phyloP scores from a whole-genome alignment of 164 flowering plant species.

The Sextonia rubra region DNA sequence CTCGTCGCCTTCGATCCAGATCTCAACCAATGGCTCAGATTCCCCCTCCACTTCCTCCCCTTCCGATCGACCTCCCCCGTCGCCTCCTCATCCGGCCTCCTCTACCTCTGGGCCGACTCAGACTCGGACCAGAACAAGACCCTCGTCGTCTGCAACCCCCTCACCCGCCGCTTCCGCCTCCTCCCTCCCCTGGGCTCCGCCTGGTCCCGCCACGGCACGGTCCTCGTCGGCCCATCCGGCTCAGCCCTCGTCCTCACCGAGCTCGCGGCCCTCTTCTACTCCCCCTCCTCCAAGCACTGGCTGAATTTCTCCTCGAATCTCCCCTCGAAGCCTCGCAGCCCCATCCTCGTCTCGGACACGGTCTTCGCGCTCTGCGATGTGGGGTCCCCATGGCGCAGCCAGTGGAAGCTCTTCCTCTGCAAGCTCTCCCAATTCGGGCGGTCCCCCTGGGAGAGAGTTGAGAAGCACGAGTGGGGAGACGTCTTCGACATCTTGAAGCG shows the following conservation, averaged over 20 bases:
- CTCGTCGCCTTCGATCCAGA: slow-evolving; percentile 58
- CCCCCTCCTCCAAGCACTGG: slow-evolving; percentile 41
- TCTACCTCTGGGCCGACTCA: slow-evolving; percentile 66
- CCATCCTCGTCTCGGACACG: slow-evolving; percentile 43
- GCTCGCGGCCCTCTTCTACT: slow-evolving; percentile 62
- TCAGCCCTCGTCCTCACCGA: slow-evolving; percentile 72
- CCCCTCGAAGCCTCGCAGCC: slow-evolving; percentile 86
- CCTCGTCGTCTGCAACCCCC: slow-evolving; percentile 70
- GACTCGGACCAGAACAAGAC: slow-evolving; percentile 33
- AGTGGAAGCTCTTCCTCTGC: slow-evolving; percentile 74
- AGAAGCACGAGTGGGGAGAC: slow-evolving; percentile 83
- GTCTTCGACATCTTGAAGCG: slow-evolving; percentile 83
- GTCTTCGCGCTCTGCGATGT: slow-evolving; percentile 71
- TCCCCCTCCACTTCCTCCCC: slow-evolving; percentile 62
- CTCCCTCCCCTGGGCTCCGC: slow-evolving; percentile 91
- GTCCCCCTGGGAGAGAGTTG: slow-evolving; percentile 56
- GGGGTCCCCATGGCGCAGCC: slow-evolving; percentile 88
- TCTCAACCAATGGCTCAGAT: slow-evolving; percentile 43
- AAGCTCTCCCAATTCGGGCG: slow-evolving; percentile 17
- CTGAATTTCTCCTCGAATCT: slow-evolving; percentile 68
- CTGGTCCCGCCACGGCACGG: slow-evolving; percentile 94
- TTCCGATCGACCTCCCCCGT: slow-evolving; percentile 32
- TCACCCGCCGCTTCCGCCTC: slow-evolving; percentile 46
- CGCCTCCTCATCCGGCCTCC: slow-evolving; percentile 39
- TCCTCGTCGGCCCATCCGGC: slow-evolving; percentile 42